A percentile compares a stretch with the other conserved stretches of the same genome.
Conservation (phyloP, 176 grass and related monocot genomes). For the Melocanna baccifera region DNA sequence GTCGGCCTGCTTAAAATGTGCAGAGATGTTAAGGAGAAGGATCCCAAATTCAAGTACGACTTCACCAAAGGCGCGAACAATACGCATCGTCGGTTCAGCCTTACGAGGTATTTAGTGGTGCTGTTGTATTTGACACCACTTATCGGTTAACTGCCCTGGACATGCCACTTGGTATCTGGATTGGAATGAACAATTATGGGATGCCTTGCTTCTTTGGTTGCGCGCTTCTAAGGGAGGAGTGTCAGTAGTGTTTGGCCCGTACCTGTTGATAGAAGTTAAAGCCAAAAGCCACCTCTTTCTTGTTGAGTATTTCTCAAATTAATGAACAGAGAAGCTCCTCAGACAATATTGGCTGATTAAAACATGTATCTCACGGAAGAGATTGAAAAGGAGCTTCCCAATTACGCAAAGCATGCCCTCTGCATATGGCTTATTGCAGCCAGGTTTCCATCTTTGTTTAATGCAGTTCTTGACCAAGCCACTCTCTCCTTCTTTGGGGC, state of each 20-base stretch:
- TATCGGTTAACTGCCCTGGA: conserved; percentile 45
- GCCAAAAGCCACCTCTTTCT: no score
- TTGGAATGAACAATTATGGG: conserved; percentile 76
- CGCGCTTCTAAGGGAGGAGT: conserved; percentile 48
- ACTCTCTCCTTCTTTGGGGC: no score
- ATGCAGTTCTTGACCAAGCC: conserved; percentile 53
- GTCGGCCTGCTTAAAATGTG: conserved; percentile 59
- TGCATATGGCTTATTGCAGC: conserved; percentile 48
- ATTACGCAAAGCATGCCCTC: conserved; percentile 67
- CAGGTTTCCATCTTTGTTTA: conserved; percentile 66
- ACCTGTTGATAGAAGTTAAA: no score
- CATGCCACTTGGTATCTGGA: conserved; percentile 57
- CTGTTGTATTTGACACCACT: conserved; percentile 61
- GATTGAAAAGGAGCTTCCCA: conserved; percentile 57
- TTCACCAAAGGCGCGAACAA: conserved; percentile 43
- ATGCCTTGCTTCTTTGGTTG: conserved; percentile 55
- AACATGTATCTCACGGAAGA: conserved; percentile 59
- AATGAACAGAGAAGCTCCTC: conserved; percentile 69
- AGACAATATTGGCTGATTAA: conserved; percentile 65
- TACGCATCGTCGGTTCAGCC: conserved; percentile 51
- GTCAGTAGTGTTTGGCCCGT: no score
- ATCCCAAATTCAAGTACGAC: conserved; percentile 55
- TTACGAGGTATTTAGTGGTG: conserved; percentile 72
- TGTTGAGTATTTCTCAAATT: conserved; percentile 67
- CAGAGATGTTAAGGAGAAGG: conserved; percentile 56